These are phyloP conservation scores for Mycena epipterygia DNA, from an alignment of 768 basidiomycete genomes.

Conservation along the genomic window DNA sequence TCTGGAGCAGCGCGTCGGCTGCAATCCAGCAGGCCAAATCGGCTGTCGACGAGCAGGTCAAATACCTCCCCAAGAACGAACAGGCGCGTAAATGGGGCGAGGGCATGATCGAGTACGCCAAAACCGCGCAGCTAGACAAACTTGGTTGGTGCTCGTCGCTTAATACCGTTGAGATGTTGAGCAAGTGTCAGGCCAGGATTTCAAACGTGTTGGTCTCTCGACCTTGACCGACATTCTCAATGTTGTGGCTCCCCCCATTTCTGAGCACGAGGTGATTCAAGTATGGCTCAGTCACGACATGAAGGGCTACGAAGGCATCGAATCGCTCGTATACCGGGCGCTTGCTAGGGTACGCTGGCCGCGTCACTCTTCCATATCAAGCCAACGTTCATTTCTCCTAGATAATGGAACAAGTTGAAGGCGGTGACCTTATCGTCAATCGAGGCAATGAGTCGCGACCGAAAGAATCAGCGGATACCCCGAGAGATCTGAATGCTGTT, in stretches of 20 bases:
- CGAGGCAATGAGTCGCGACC: constrained; percentile 82
- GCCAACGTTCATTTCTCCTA: constrained; percentile 42
- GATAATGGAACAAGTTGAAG: constrained; percentile 96
- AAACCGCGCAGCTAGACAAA: constrained; percentile 91
- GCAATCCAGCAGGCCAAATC: constrained; percentile 90
- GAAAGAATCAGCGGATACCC: constrained; percentile 64
- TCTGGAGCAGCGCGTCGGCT: constrained; percentile 90
- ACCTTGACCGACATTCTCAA: constrained; percentile 94
- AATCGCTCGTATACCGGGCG: constrained; percentile 92
- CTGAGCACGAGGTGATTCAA: constrained; percentile 97
- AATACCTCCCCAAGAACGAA: constrained; percentile 87
- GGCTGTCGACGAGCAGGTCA: constrained; percentile 94
- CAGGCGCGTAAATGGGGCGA: constrained; percentile 92
- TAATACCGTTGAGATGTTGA: constrained; percentile 13
- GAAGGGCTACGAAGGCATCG: constrained; percentile 96
- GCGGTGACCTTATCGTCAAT: constrained; percentile 92
- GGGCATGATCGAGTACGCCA: constrained; percentile 89
- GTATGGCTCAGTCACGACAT: constrained; percentile 97
- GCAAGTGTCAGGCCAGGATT: constrained; percentile 80
- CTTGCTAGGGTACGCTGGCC: constrained; percentile 74
- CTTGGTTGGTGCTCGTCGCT: constrained; percentile 66
- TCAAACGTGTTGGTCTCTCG: constrained; percentile 88
- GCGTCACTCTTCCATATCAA: constrained; percentile 3
- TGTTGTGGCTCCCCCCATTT: constrained; percentile 97
- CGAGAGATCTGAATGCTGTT: constrained; percentile 84